Conservation (phyloP, 768 basidiomycete genomes). For the Hortiboletus flavorubellus region DNA sequence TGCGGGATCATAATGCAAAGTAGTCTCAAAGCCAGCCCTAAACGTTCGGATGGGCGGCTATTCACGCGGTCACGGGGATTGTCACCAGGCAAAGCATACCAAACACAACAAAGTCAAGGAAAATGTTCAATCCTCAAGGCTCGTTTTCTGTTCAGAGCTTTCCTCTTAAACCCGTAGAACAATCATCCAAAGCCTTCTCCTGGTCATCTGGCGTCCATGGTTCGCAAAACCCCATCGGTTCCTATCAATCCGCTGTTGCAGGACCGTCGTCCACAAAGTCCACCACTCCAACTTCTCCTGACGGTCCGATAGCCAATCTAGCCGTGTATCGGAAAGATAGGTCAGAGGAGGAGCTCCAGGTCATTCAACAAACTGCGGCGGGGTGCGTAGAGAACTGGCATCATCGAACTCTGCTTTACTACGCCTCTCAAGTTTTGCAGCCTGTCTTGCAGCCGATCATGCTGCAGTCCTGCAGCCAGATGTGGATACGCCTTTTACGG, state of each 20-base stretch:
- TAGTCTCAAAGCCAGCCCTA: constrained; percentile 27
- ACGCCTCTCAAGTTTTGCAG: constrained; percentile 44
- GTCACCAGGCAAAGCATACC: constrained; percentile 36
- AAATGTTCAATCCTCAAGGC: constrained; percentile 32
- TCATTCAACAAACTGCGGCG: constrained; percentile 43
- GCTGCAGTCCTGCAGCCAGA: constrained; percentile 58
- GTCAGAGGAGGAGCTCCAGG: constrained; percentile 50
- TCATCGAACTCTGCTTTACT: constrained; percentile 11
- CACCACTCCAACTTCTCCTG: constrained; percentile 6
- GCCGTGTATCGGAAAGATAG: constrained; percentile 34
- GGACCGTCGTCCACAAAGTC: constrained; percentile 27
- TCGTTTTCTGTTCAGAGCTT: constrained; percentile 30
- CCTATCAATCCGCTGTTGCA: constrained; percentile 12
- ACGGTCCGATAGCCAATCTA: constrained; percentile 26
- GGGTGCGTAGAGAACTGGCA: constrained; percentile 39
- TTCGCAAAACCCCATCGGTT: constrained; percentile 4
- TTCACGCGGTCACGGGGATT: constrained; percentile 39
- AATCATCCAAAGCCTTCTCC: not conserved
- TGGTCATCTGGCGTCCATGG: constrained; percentile 2
- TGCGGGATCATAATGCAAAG: not conserved
- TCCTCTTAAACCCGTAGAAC: constrained; percentile 17
- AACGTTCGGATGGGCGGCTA: constrained; percentile 19
- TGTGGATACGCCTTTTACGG: constrained; percentile 63
- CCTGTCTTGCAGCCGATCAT: constrained; percentile 62
- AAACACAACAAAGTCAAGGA: constrained; percentile 35